phyloP scores from a whole-genome alignment of 83 land plant species.

The Diphasiastrum complanatum region DNA sequence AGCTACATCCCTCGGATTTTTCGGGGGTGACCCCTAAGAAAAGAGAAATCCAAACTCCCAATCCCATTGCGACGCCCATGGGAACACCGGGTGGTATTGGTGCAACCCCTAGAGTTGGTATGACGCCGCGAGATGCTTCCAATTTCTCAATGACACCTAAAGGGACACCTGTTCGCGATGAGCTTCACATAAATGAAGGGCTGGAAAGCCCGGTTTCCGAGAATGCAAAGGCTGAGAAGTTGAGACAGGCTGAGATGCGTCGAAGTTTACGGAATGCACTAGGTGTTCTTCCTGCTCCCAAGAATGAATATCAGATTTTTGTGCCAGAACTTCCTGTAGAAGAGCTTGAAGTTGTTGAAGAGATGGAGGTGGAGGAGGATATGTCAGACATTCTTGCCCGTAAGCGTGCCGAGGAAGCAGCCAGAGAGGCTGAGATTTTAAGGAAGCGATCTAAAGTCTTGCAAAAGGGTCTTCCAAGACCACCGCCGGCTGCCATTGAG shows the following conservation, averaged over 20 bases:
- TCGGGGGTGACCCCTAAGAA: conserved; percentile 90
- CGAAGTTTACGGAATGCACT: conserved; percentile 63
- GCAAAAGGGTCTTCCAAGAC: conserved; percentile 90
- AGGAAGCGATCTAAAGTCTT: conserved; percentile 85
- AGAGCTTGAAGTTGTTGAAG: conserved; percentile 53
- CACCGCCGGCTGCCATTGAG: conserved; percentile 66
- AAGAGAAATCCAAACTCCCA: conserved; percentile 86
- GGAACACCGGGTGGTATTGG: conserved; percentile 70
- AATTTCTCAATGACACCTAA: conserved; percentile 67
- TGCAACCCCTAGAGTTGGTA: conserved; percentile 65
- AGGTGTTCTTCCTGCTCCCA: conserved; percentile 64
- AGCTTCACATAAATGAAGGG: conserved; percentile 87
- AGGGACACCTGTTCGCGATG: conserved; percentile 89
- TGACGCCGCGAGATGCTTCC: conserved; percentile 74
- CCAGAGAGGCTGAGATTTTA: conserved; percentile 63
- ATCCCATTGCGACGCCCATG: conserved; percentile 75
- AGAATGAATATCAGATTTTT: conserved; percentile 85
- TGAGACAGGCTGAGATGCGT: conserved; percentile 62
- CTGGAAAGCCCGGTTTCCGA: conserved; percentile 51
- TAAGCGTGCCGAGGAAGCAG: conserved; percentile 73
- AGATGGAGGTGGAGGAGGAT: conserved; percentile 83
- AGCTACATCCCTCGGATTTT: conserved; percentile 91
- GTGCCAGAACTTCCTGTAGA: conserved; percentile 66
- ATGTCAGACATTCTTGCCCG: conserved; percentile 81
- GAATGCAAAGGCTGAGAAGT: conserved; percentile 60